These are phyloP conservation scores for Penicillium maclennaniae DNA, from an alignment of 495 filamentous ascomycete genomes.

Conservation along the genomic window DNA sequence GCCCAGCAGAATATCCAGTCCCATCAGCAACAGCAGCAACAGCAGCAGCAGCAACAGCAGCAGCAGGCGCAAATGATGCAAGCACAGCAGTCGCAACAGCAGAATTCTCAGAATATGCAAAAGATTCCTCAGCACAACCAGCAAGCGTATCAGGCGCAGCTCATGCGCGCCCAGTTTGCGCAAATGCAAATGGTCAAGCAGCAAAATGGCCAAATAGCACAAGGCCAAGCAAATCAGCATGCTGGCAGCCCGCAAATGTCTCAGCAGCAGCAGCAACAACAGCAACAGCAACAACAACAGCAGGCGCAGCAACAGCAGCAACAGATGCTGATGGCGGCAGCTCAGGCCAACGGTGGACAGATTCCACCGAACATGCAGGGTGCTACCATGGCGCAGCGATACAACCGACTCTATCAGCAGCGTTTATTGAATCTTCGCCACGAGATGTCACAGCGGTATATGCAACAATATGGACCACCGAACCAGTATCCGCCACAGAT, in stretches of 20 bases:
- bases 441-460: slow-evolving; percentile 37
- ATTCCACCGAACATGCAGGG: slow-evolving; percentile 28
- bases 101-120: slow-evolving; percentile 36
- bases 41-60: slow-evolving; percentile 49
- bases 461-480: slow-evolving; percentile 40
- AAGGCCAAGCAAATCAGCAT: slow-evolving; percentile 34
- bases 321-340: slow-evolving; percentile 40
- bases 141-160: slow-evolving; percentile 45
- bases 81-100: slow-evolving; percentile 29
- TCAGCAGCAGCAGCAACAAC: slow-evolving; percentile 35
- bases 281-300: slow-evolving; percentile 38
- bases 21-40: slow-evolving; percentile 31
- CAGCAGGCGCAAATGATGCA: slow-evolving; percentile 32
- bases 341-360: slow-evolving; percentile 41
- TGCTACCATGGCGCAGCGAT: slow-evolving; percentile 30
- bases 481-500: slow-evolving; percentile 42
- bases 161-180: slow-evolving; percentile 39
- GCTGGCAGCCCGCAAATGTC: slow-evolving; percentile 27
- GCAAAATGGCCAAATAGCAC: slow-evolving; percentile 33
- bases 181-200: slow-evolving; percentile 43
- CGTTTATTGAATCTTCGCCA: slow-evolving; percentile 34
- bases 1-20: slow-evolving; percentile 34
- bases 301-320: slow-evolving; percentile 23
- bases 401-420: slow-evolving; percentile 39
- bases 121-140: slow-evolving; percentile 37